These are phyloP conservation scores for Malassezia sympodialis DNA, from an alignment of 1,284 basidiomycete species.

Conservation along the genomic window DNA sequence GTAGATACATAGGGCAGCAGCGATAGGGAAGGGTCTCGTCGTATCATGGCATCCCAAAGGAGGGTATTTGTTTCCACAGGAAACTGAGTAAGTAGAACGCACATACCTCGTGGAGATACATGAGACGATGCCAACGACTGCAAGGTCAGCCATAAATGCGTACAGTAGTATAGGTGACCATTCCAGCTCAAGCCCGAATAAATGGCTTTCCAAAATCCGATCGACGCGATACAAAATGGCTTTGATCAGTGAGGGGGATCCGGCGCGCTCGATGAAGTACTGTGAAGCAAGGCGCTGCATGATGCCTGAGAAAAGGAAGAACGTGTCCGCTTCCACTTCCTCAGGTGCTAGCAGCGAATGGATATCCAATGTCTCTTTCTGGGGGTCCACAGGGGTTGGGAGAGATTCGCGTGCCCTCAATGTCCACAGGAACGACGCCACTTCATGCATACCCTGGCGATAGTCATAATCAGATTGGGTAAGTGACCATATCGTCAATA, in stretches of 20 bases:
- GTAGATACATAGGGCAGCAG: conserved; percentile 39
- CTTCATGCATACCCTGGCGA: conserved; percentile 47
- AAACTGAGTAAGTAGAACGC: conserved; percentile 16
- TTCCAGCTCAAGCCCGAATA: conserved; percentile 1
- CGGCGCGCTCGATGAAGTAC: not conserved
- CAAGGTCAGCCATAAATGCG: not conserved
- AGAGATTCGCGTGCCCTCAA: conserved; percentile 16
- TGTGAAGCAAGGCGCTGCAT: conserved; percentile 1
- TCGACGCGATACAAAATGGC: conserved; percentile 14
- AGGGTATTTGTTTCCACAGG: conserved; percentile 23
- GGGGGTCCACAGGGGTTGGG: not conserved
- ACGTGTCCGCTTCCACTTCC: conserved; percentile 14
- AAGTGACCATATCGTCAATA: conserved; percentile 38
- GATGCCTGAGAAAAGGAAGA: conserved; percentile 1
- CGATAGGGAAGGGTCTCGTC: conserved; percentile 21
- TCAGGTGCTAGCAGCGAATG: not conserved
- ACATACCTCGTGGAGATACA: conserved; percentile 9
- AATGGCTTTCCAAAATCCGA: not conserved
- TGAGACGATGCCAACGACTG: conserved; percentile 15
- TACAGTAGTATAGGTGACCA: conserved; percentile 14
- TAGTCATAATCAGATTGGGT: conserved; percentile 37
- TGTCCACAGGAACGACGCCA: conserved; percentile 35
- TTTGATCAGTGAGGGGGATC: conserved; percentile 9
- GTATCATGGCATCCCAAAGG: conserved; percentile 43
- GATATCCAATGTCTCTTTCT: not conserved